Evolutionary conservation across 306 rosid species (phyloP).

Genomic region (Senna siamea): DNA sequence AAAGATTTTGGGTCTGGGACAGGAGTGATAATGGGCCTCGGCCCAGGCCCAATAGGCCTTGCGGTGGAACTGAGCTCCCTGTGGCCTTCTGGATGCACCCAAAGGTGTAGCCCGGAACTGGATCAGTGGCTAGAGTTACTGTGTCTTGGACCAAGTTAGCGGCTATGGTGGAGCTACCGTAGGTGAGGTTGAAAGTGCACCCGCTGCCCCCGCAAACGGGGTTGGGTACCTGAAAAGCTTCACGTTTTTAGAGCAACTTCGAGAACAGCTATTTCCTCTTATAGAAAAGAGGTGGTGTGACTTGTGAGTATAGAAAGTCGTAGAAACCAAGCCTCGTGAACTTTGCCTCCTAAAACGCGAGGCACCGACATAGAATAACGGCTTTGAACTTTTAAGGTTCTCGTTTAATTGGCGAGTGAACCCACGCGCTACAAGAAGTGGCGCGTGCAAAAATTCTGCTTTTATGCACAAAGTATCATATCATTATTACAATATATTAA

Average conservation of each 20-base stretch:
- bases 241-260: conserved; percentile 31
- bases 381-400: too few species aligned
- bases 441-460: too few species aligned
- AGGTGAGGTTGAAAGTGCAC: conserved; percentile 81
- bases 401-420: too few species aligned
- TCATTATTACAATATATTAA: too few species aligned
- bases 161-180: conserved; percentile 73
- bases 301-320: too few species aligned
- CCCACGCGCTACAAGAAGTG: too few species aligned
- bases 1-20: conserved; percentile 73
- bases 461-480: too few species aligned
- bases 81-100: conserved; percentile 78
- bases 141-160: conserved; percentile 76
- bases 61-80: conserved; percentile 71
- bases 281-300: too few species aligned
- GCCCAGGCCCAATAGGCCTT: conserved; percentile 89
- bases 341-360: too few species aligned
- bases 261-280: neutral
- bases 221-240: conserved; percentile 69
- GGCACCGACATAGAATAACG: too few species aligned
- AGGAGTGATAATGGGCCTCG: conserved; percentile 87
- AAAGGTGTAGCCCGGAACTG: conserved; percentile 65
- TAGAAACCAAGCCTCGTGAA: too few species aligned
- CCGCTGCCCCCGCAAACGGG: conserved; percentile 76
- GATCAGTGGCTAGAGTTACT: conserved; percentile 72